Evolutionary conservation across 2,329 filamentous ascomycete genomes (phyloP).

Genomic region (Fusarium nelsonii): DNA sequence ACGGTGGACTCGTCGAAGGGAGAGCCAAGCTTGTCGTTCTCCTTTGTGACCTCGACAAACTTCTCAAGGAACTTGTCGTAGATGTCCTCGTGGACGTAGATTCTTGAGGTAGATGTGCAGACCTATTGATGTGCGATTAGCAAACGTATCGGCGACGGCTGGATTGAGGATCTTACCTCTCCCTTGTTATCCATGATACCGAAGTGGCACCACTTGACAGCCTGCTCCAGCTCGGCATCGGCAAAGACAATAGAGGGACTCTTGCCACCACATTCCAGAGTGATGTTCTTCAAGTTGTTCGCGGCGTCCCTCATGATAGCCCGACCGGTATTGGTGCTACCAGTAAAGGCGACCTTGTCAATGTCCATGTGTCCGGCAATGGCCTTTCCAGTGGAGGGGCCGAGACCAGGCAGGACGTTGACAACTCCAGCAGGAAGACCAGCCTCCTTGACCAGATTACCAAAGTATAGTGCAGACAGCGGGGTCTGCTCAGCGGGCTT

Average conservation of each 20-base stretch:
- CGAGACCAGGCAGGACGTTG: constrained; percentile 76
- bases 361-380: constrained; percentile 72
- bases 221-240: constrained; percentile 70
- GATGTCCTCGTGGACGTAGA: constrained; percentile 69
- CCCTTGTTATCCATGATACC: constrained; percentile 67
- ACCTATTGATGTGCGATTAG: constrained; percentile 54
- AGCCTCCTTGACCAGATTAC: constrained; percentile 72
- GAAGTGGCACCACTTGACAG: constrained; percentile 63
- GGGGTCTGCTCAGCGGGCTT: constrained; percentile 72
- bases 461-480: constrained; percentile 70
- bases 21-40: constrained; percentile 70
- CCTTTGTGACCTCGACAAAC: constrained; percentile 61
- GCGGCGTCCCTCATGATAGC: constrained; percentile 77
- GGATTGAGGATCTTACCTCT: constrained; percentile 56
- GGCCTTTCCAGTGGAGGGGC: constrained; percentile 71
- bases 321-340: constrained; percentile 73
- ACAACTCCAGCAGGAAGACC: constrained; percentile 81
- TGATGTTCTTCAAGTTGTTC: constrained; percentile 69
- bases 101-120: constrained; percentile 68
- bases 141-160: accelerated
- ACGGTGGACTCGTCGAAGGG: constrained; percentile 72
- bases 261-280: constrained; percentile 70
- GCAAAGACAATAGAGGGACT: constrained; percentile 68
- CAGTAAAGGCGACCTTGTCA: constrained; percentile 79
- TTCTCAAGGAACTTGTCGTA: constrained; percentile 70